Evolutionary conservation across 495 filamentous ascomycete species (phyloP).

Genomic region (Tirmania nivea): DNA sequence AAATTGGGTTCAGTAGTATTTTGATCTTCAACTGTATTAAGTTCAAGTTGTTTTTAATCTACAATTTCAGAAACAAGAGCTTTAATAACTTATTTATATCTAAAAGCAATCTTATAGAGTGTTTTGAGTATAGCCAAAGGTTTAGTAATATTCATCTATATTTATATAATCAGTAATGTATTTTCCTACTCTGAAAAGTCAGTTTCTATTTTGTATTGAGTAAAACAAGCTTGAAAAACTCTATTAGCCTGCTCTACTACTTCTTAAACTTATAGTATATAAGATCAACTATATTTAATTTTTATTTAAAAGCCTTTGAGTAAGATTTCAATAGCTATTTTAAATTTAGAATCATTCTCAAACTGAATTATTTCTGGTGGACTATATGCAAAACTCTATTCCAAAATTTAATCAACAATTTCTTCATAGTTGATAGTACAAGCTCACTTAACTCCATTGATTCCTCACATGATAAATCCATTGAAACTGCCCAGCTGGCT

Average conservation of each 20-base stretch:
- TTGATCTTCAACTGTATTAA: neutral
- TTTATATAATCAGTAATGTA: neutral
- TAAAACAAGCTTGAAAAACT: neutral
- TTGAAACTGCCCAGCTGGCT: constrained; percentile 2
- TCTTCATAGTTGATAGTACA: neutral
- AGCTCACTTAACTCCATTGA: constrained; percentile 5
- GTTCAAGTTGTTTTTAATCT: neutral
- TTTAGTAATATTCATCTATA: neutral
- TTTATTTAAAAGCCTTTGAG: neutral
- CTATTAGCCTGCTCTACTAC: constrained; percentile 3
- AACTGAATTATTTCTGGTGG: neutral
- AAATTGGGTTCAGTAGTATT: neutral
- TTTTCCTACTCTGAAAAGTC: neutral
- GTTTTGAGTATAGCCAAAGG: neutral
- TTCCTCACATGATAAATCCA: constrained; percentile 11
- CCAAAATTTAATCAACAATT: neutral
- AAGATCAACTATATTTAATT: neutral
- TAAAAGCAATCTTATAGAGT: neutral
- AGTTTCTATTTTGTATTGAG: neutral
- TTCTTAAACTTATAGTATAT: neutral
- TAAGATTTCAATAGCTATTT: neutral
- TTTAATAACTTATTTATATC: neutral
- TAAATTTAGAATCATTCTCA: constrained; percentile 2
- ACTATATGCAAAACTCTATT: neutral
- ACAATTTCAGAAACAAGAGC: neutral